phyloP scores from a whole-genome alignment of 2,329 filamentous ascomycete species.

The Diaporthe sp. region DNA sequence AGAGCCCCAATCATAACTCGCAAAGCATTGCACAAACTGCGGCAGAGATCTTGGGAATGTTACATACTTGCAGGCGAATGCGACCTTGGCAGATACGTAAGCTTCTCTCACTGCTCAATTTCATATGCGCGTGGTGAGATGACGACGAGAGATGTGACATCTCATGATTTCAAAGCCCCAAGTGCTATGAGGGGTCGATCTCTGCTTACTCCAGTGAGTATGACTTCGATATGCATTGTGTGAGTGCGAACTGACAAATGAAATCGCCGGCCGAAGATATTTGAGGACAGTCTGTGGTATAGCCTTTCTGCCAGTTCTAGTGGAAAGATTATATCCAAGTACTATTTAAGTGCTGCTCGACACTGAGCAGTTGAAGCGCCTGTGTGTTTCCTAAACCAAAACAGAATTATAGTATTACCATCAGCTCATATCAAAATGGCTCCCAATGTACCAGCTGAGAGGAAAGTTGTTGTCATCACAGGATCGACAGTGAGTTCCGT shows the following conservation, averaged over 20 bases:
- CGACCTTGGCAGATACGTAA: not conserved
- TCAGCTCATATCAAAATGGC: not conserved
- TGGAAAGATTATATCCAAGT: not conserved
- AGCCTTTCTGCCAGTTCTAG: too few species aligned
- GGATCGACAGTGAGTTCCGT: not conserved
- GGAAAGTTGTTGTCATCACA: constrained; percentile 7
- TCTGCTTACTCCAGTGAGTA: not conserved
- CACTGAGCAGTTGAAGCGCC: too few species aligned
- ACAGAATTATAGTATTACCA: not conserved
- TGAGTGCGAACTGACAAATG: not conserved
- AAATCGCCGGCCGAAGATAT: too few species aligned
- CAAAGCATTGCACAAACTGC: not conserved
- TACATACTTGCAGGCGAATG: not conserved
- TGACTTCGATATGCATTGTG: not conserved
- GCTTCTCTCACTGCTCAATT: not conserved
- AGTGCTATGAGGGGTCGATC: not conserved
- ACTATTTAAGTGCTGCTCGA: not conserved
- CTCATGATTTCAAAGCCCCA: not conserved
- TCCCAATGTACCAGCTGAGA: not conserved
- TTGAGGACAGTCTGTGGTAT: not conserved
- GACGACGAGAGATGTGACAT: not conserved
- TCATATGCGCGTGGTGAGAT: not conserved
- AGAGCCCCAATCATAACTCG: not conserved
- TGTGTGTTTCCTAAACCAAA: too few species aligned
- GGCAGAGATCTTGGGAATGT: too few species aligned